Conservation (phyloP, 441 rosid species). For the Populus tomentosa region DNA sequence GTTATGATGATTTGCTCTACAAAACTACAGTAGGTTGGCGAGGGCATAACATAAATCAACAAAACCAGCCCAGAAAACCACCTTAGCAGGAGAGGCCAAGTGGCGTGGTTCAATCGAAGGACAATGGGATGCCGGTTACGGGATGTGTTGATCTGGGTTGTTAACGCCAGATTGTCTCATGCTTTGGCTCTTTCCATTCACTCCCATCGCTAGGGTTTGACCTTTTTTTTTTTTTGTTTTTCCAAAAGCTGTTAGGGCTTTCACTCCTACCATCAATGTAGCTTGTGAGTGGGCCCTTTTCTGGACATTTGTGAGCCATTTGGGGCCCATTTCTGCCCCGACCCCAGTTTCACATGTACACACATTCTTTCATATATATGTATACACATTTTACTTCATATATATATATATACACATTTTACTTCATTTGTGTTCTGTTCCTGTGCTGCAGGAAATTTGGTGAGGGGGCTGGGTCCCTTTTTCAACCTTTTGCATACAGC, state of each 20-base stretch:
- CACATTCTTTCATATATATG: neutral
- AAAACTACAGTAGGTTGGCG: neutral
- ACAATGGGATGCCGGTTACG: slow-evolving; percentile 3
- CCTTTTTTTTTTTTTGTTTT: neutral
- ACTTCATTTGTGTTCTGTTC: neutral
- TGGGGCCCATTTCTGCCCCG: slow-evolving; percentile 20
- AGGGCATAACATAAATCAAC: neutral
- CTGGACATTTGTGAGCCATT: neutral
- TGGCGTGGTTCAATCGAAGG: slow-evolving; percentile 1
- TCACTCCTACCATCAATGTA: slow-evolving; percentile 7
- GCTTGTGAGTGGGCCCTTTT: slow-evolving; percentile 15
- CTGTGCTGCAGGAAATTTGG: slow-evolving; percentile 32
- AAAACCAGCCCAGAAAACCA: neutral
- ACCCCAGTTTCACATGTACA: slow-evolving; percentile 29
- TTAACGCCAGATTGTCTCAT: slow-evolving; percentile 36
- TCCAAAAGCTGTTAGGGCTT: slow-evolving; percentile 18
- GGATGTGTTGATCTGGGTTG: slow-evolving; percentile 13
- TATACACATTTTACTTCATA: too few species aligned
- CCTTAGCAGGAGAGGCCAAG: neutral
- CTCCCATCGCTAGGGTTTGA: slow-evolving; percentile 9
- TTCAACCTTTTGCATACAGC: slow-evolving; percentile 15
- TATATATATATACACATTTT: too few species aligned
- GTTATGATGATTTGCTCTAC: neutral
- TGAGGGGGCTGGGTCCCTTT: slow-evolving; percentile 11
- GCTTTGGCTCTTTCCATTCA: slow-evolving; percentile 22